phyloP scores from a whole-genome alignment of 2,329 filamentous ascomycete species.

The Neospermospora avenae region DNA sequence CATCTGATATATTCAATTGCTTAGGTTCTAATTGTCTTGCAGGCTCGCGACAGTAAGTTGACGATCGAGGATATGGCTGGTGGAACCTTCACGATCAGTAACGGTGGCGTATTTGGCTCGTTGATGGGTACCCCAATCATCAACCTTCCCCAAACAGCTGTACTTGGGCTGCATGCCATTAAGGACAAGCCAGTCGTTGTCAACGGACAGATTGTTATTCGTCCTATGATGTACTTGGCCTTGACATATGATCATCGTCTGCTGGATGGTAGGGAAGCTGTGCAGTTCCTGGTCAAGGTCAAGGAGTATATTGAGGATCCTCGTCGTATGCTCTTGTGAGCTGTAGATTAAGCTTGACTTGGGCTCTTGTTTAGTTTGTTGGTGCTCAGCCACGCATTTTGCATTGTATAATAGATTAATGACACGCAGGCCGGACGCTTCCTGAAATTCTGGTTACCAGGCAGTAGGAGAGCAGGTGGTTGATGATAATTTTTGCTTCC shows the following conservation, averaged over 20 bases:
- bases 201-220: slow-evolving; percentile 90
- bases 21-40: slow-evolving; percentile 16
- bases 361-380: neutral
- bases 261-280: slow-evolving; percentile 89
- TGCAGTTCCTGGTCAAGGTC: slow-evolving; percentile 93
- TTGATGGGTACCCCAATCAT: slow-evolving; percentile 98
- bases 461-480: neutral
- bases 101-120: slow-evolving; percentile 94
- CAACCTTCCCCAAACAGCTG: slow-evolving; percentile 90
- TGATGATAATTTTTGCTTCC: neutral
- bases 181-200: slow-evolving; percentile 89
- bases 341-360: slow-evolving; percentile 6
- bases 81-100: slow-evolving; percentile 97
- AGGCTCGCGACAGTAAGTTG: slow-evolving; percentile 93
- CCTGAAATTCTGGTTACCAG: neutral
- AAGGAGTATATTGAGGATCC: slow-evolving; percentile 98
- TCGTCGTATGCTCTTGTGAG: slow-evolving; percentile 74
- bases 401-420: slow-evolving; percentile 22
- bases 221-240: slow-evolving; percentile 99
- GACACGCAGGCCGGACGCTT: slow-evolving; percentile 9
- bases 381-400: neutral
- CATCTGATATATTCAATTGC: neutral
- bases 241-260: slow-evolving; percentile 97
- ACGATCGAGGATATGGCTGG: slow-evolving; percentile 99
- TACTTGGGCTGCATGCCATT: slow-evolving; percentile 91